Conservation (phyloP, 148 eudicot species). For the Tetragonia tetragonoides region DNA sequence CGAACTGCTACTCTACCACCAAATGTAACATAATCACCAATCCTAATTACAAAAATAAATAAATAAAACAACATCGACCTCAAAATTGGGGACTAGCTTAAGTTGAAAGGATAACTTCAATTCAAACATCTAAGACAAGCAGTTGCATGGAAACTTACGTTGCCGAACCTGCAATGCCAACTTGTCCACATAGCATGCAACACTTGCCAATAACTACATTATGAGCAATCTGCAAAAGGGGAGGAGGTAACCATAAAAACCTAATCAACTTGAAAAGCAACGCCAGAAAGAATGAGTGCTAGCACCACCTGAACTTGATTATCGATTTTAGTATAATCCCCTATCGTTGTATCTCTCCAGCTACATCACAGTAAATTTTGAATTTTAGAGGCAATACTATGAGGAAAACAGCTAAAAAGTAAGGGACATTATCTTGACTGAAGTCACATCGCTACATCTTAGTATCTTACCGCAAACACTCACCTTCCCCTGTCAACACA, state of each 20-base stretch:
- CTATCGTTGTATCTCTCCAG: constrained; percentile 86
- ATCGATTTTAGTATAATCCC: constrained; percentile 50
- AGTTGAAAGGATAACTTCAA: background rate
- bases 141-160: constrained; percentile 44
- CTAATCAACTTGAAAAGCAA: background rate
- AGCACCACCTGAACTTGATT: constrained; percentile 51
- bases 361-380: constrained; percentile 40
- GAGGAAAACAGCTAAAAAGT: background rate
- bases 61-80: constrained; percentile 13
- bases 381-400: background rate
- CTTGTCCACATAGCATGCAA: constrained; percentile 89
- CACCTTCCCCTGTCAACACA: constrained; percentile 98
- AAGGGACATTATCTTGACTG: background rate
- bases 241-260: background rate
- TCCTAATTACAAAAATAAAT: constrained; percentile 34
- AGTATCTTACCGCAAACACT: constrained; percentile 4
- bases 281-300: constrained; percentile 15
- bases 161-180: constrained; percentile 91
- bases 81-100: background rate
- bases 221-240: constrained; percentile 74
- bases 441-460: background rate
- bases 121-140: constrained; percentile 1
- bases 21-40: constrained; percentile 72
- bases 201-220: constrained; percentile 72
- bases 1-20: constrained; percentile 87